A percentile compares a stretch with the other conserved stretches of the same genome.
Evolutionary conservation across 2,329 filamentous ascomycete species (phyloP).

Genomic region (Colletotrichum ledebouriae): DNA sequence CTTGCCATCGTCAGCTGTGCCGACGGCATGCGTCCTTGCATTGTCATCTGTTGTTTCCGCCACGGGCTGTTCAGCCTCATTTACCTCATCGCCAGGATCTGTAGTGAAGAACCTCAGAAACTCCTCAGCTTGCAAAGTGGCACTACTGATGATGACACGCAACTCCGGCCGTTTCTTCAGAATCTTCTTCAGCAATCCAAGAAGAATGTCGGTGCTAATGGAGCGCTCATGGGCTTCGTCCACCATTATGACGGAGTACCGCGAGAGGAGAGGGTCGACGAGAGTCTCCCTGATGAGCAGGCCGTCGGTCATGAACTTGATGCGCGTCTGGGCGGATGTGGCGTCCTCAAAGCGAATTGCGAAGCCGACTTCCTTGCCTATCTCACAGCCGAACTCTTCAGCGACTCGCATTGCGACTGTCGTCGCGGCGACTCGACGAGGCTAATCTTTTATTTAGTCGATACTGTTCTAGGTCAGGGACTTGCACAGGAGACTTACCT

Average conservation of each 20-base stretch:
- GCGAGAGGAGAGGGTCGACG: slow-evolving; percentile 89
- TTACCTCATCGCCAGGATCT: slow-evolving; percentile 47
- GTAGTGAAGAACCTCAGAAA: slow-evolving; percentile 82
- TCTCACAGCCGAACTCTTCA: slow-evolving; percentile 85
- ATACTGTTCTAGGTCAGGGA: neutral
- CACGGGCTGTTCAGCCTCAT: slow-evolving; percentile 32
- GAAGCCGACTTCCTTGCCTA: slow-evolving; percentile 94
- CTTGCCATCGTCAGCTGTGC: slow-evolving; percentile 47
- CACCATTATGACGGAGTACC: slow-evolving; percentile 97
- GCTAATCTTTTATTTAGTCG: slow-evolving; percentile 62
- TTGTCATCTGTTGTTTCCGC: slow-evolving; percentile 45
- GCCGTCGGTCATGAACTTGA: slow-evolving; percentile 97
- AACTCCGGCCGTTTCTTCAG: slow-evolving; percentile 82
- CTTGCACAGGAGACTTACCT: slow-evolving; percentile 69
- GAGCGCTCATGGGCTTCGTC: slow-evolving; percentile 97
- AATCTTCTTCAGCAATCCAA: slow-evolving; percentile 94
- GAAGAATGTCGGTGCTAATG: slow-evolving; percentile 89
- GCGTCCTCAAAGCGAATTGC: slow-evolving; percentile 94
- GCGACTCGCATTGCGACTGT: slow-evolving; percentile 91
- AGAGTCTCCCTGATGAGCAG: slow-evolving; percentile 91
- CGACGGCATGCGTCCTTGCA: neutral
- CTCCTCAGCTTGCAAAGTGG: slow-evolving; percentile 89
- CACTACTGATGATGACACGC: slow-evolving; percentile 91
- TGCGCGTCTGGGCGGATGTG: slow-evolving; percentile 84
- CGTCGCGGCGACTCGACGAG: slow-evolving; percentile 89